Conservation (phyloP, 225 moss, liverwort and hornwort genomes). For the Physcomitrium patens region DNA sequence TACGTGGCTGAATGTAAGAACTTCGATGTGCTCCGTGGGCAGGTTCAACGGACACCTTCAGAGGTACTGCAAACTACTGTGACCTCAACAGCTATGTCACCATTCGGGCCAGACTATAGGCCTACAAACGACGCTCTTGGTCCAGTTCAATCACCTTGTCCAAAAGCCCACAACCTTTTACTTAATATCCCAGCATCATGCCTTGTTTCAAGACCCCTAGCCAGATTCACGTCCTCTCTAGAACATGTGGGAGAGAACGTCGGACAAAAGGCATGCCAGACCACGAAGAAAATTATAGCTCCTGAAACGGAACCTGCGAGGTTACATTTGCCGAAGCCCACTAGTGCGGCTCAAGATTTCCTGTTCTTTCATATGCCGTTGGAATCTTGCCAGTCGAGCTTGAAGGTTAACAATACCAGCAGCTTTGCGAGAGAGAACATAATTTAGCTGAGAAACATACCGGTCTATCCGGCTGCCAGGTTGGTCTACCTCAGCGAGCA, state of each 20-base stretch:
- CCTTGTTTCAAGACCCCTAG: slow-evolving; percentile 8
- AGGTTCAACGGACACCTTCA: neutral
- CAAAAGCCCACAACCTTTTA: neutral
- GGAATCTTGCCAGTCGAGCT: slow-evolving; percentile 74
- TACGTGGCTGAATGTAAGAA: slow-evolving; percentile 16
- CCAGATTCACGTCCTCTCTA: neutral
- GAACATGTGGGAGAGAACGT: slow-evolving; percentile 25
- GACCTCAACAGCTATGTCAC: slow-evolving; percentile 6
- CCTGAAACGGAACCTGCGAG: neutral
- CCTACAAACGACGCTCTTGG: neutral
- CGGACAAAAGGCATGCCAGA: slow-evolving; percentile 5
- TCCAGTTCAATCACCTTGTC: slow-evolving; percentile 18
- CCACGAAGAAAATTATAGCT: slow-evolving; percentile 17
- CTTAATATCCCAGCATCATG: neutral
- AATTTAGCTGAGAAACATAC: slow-evolving; percentile 74
- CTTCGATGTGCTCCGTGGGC: neutral
- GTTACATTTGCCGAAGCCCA: slow-evolving; percentile 55
- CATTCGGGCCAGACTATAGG: neutral
- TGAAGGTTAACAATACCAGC: slow-evolving; percentile 81
- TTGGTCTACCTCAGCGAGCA: slow-evolving; percentile 79
- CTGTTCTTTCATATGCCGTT: slow-evolving; percentile 78
- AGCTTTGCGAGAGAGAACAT: slow-evolving; percentile 71
- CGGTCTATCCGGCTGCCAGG: slow-evolving; percentile 82
- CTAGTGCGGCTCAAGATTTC: slow-evolving; percentile 75
- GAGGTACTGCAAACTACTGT: neutral